Evolutionary conservation across 805 yeast species (phyloP).

Genomic region (Isabelozyma pseudorhagii): DNA sequence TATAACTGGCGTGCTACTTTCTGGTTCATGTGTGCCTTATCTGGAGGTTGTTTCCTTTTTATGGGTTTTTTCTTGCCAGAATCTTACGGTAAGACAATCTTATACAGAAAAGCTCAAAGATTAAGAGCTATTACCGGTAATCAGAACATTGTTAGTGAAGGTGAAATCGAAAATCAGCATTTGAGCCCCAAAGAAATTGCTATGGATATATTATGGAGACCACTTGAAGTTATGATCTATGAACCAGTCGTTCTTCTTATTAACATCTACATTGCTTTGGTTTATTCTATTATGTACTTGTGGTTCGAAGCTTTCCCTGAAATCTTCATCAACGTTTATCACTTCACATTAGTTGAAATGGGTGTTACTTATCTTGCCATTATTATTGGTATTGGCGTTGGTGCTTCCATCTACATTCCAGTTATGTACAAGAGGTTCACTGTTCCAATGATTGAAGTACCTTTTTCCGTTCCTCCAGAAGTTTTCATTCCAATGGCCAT

Average conservation of each 20-base stretch:
- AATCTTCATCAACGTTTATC: conserved; percentile 42
- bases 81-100: conserved; percentile 42
- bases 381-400: conserved; percentile 43
- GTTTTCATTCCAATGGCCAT: conserved; percentile 40
- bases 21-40: conserved; percentile 46
- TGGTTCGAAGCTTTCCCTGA: conserved; percentile 65
- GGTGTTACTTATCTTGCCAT: conserved; percentile 49
- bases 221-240: conserved; percentile 43
- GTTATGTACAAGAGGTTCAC: conserved; percentile 22
- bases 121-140: conserved; percentile 50
- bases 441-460: conserved; percentile 15
- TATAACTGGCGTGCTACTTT: conserved; percentile 50
- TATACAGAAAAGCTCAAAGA: conserved; percentile 46
- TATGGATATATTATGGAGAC: conserved; percentile 43
- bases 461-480: conserved; percentile 34
- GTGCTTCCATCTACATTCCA: conserved; percentile 27
- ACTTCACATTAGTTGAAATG: conserved; percentile 45
- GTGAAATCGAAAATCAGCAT: conserved; percentile 29
- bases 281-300: conserved; percentile 51
- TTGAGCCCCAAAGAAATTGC: conserved; percentile 14
- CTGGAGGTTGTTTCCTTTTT: conserved; percentile 13
- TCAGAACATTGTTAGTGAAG: conserved; percentile 38
- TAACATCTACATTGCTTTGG: conserved; percentile 48
- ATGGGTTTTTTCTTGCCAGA: conserved; percentile 47
- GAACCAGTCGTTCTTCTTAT: conserved; percentile 60